Evolutionary conservation across 2,329 filamentous ascomycete species (phyloP).

Genomic region (Xylaria sp.): DNA sequence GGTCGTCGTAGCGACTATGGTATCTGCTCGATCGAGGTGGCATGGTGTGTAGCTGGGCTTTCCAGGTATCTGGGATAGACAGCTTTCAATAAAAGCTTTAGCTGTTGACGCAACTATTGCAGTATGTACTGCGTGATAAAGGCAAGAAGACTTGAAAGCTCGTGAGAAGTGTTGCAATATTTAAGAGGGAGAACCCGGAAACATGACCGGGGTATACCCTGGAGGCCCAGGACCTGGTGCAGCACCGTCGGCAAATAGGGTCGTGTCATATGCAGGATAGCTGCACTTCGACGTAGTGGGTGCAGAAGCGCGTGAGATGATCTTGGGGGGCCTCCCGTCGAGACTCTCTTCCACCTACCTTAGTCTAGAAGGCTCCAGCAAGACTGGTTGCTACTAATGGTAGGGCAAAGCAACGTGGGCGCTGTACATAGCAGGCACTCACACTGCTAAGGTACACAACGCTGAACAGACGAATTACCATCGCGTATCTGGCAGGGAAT

Average conservation of each 20-base stretch:
- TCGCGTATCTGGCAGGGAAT: no score
- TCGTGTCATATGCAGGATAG: constrained; percentile 21
- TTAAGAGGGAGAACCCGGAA: constrained; percentile 9
- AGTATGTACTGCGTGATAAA: background rate
- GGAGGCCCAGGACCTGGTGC: background rate
- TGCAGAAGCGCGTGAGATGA: constrained; percentile 18
- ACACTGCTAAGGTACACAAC: no score
- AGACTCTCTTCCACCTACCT: background rate
- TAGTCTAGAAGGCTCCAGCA: constrained; percentile 2
- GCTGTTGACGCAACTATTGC: constrained; percentile 3
- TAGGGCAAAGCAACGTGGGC: background rate
- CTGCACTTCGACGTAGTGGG: constrained; percentile 30
- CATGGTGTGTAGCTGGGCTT: constrained; percentile 29
- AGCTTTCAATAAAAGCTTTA: background rate
- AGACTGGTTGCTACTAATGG: background rate
- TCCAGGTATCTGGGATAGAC: background rate
- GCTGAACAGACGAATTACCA: no score
- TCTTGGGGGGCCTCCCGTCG: constrained; percentile 24
- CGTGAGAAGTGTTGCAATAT: constrained; percentile 15
- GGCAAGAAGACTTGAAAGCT: background rate
- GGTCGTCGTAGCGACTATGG: constrained; percentile 37
- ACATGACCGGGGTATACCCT: constrained; percentile 16
- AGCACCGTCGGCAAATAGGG: constrained; percentile 17
- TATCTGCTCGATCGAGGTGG: constrained; percentile 33
- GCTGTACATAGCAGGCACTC: background rate